Conservation (phyloP, 2,329 filamentous ascomycete species). For the Trichophaea hybrida region DNA sequence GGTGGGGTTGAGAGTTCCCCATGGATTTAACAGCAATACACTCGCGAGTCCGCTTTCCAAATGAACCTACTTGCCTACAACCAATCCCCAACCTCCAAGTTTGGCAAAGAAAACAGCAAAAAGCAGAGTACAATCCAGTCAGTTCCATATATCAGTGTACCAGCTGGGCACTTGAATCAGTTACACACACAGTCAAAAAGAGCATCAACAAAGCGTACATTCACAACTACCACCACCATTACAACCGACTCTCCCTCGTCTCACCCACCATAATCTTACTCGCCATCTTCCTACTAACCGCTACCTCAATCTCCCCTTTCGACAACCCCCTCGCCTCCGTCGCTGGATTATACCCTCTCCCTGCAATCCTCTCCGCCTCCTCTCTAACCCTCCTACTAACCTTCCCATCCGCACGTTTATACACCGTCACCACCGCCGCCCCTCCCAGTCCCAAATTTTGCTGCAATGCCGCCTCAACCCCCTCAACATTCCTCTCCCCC, state of each 20-base stretch:
- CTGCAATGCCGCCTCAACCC: conserved; percentile 61
- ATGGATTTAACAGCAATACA: no score
- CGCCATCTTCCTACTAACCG: conserved; percentile 53
- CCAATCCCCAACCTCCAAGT: no score
- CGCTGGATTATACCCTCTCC: conserved; percentile 81
- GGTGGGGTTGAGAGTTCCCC: no score
- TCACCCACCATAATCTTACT: conserved; percentile 27
- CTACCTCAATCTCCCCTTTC: conserved; percentile 51
- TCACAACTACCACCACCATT: neutral
- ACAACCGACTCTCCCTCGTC: conserved; percentile 11
- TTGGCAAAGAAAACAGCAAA: no score
- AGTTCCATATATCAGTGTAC: no score
- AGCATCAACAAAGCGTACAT: neutral
- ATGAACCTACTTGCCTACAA: no score
- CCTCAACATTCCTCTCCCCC: conserved; percentile 61
- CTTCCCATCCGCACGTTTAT: conserved; percentile 62
- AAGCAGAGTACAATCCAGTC: no score
- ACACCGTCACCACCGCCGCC: conserved; percentile 79
- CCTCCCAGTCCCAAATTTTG: conserved; percentile 90
- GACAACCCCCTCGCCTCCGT: conserved; percentile 82
- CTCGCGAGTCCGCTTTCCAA: no score
- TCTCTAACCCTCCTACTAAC: conserved; percentile 39
- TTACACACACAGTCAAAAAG: neutral
- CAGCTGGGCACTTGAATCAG: no score
- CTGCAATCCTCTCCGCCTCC: conserved; percentile 49